Conservation (phyloP, 2,329 filamentous ascomycete species). For the Madurella mycetomatis region DNA sequence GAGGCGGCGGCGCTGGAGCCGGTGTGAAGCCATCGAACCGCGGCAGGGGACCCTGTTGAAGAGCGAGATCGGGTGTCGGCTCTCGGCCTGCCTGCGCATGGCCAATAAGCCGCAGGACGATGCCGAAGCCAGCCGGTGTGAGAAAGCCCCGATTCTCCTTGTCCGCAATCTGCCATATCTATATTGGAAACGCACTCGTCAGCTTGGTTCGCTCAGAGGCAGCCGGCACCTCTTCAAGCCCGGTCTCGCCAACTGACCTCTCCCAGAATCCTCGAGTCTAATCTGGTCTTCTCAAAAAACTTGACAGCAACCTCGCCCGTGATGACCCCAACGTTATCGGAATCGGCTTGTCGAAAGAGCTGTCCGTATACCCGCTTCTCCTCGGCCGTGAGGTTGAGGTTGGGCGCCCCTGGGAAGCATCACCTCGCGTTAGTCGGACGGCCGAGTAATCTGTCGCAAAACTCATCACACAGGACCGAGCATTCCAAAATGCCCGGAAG, state of each 20-base stretch:
- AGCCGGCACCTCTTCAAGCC: neutral
- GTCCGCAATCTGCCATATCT: slow-evolving; percentile 99
- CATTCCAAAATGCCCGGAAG: neutral
- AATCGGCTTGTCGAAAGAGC: slow-evolving; percentile 89
- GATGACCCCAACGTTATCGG: slow-evolving; percentile 85
- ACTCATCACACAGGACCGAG: too few relatives aligned
- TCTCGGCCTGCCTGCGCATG: slow-evolving; percentile 87
- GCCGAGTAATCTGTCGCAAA: slow-evolving; percentile 1
- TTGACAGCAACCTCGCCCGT: slow-evolving; percentile 94
- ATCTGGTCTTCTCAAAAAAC: slow-evolving; percentile 94
- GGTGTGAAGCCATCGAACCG: slow-evolving; percentile 76
- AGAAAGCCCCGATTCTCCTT: slow-evolving; percentile 92
- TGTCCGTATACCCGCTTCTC: slow-evolving; percentile 93
- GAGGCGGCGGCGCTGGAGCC: slow-evolving; percentile 32
- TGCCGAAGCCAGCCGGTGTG: slow-evolving; percentile 86
- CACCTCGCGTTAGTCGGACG: slow-evolving; percentile 8
- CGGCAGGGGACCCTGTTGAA: slow-evolving; percentile 82
- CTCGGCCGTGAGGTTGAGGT: slow-evolving; percentile 80
- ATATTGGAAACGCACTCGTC: slow-evolving; percentile 23
- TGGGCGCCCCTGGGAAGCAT: slow-evolving; percentile 48
- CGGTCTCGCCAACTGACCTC: slow-evolving; percentile 56
- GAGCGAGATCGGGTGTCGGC: slow-evolving; percentile 74
- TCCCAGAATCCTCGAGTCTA: slow-evolving; percentile 80
- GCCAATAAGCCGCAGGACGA: slow-evolving; percentile 89
- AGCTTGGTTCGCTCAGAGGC: slow-evolving; percentile 16